Percentiles rank a stretch among this genome's conserved stretches.
Evolutionary conservation across 495 filamentous ascomycete genomes (phyloP).

Genomic region (Penicillium angulare): DNA sequence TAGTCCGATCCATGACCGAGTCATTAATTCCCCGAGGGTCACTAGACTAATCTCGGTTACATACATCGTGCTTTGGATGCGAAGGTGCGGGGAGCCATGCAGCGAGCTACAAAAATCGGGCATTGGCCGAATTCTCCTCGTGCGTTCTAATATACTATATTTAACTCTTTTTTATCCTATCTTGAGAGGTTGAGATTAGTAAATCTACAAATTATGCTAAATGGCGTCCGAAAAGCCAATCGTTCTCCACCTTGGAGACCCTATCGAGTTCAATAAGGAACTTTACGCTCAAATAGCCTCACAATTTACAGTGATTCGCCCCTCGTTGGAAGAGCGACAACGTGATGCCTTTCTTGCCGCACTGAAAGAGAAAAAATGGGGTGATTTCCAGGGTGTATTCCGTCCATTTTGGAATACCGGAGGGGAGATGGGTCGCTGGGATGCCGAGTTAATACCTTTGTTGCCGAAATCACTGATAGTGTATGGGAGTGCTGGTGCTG

Average conservation of each 20-base stretch:
- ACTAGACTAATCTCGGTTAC: too few species aligned
- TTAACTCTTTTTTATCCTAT: too few species aligned
- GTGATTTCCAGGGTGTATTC: constrained; percentile 8
- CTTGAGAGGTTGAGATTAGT: not conserved
- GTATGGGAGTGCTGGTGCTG: constrained; percentile 11
- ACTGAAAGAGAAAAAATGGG: constrained; percentile 14
- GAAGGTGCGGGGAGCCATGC: too few species aligned
- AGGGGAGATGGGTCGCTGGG: constrained; percentile 14
- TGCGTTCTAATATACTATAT: too few species aligned
- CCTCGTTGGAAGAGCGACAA: constrained; percentile 7
- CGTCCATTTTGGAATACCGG: constrained; percentile 12
- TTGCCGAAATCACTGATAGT: constrained; percentile 8
- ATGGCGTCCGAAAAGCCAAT: constrained; percentile 8
- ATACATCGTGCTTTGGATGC: too few species aligned
- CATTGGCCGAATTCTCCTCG: too few species aligned
- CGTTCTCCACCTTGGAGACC: constrained; percentile 13
- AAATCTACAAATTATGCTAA: not conserved
- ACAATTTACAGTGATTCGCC: constrained; percentile 4
- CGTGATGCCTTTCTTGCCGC: constrained; percentile 2
- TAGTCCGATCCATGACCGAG: too few species aligned
- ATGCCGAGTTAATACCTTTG: constrained; percentile 12
- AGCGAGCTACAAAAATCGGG: too few species aligned
- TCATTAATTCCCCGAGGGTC: too few species aligned
- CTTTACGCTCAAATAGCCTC: constrained; percentile 4
- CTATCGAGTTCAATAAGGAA: constrained; percentile 9